phyloP scores from a whole-genome alignment of 768 basidiomycete species.

The Boletus reticuloceps region DNA sequence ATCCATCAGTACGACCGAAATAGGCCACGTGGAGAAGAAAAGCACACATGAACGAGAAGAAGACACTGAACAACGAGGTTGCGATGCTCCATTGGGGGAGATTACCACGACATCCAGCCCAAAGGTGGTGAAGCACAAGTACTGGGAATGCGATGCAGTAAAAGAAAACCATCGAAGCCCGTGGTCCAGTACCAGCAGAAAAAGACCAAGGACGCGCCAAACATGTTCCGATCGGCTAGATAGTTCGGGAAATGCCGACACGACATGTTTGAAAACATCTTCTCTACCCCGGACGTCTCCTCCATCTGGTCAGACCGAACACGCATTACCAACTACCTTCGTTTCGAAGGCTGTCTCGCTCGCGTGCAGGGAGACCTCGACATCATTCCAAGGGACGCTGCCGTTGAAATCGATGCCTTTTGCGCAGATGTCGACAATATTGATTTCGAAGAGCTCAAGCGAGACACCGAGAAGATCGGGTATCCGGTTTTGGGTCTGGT shows the following conservation, averaged over 20 bases:
- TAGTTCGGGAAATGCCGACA: constrained; percentile 40
- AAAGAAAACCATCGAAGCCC: too few species aligned
- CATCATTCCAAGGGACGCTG: constrained; percentile 41
- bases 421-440: constrained; percentile 36
- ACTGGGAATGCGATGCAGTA: too few species aligned
- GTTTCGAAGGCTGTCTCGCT: constrained; percentile 34
- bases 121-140: too few species aligned
- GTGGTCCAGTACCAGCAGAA: too few species aligned
- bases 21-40: neutral
- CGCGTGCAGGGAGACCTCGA: constrained; percentile 37
- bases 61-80: constrained; percentile 35
- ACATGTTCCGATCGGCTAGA: neutral
- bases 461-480: constrained; percentile 42
- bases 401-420: constrained; percentile 32
- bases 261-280: constrained; percentile 39
- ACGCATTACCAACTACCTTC: constrained; percentile 25
- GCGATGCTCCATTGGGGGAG: constrained; percentile 26
- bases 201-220: too few species aligned
- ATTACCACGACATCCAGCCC: too few species aligned
- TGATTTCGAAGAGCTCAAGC: constrained; percentile 37
- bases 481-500: constrained; percentile 46
- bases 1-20: neutral
- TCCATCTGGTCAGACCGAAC: constrained; percentile 40
- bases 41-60: constrained; percentile 40
- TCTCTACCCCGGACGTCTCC: constrained; percentile 38